Conservation (phyloP, 768 basidiomycete genomes). For the Amanita exitialis region DNA sequence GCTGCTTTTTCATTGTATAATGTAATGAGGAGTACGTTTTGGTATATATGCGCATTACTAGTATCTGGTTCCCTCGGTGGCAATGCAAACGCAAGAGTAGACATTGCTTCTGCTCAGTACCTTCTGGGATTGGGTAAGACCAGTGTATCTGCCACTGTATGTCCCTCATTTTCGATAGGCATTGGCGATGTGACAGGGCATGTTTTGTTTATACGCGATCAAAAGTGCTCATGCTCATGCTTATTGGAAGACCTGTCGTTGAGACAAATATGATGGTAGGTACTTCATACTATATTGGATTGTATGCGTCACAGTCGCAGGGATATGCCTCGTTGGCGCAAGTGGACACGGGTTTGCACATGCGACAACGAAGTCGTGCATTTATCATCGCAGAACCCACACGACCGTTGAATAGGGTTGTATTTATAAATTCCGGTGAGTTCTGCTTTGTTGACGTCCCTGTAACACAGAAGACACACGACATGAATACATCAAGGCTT, state of each 20-base stretch:
- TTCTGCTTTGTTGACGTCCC: conserved; percentile 1
- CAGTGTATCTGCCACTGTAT: neutral
- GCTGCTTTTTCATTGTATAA: conserved; percentile 24
- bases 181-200: conserved; percentile 72
- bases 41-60: conserved; percentile 35
- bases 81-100: conserved; percentile 17
- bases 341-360: conserved; percentile 65
- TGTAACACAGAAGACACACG: neutral
- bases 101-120: conserved; percentile 33
- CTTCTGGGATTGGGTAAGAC: conserved; percentile 49
- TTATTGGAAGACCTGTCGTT: conserved; percentile 48
- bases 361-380: conserved; percentile 70
- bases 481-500: conserved; percentile 46
- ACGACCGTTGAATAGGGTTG: conserved; percentile 45
- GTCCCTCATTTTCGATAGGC: conserved; percentile 23
- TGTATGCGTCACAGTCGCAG: conserved; percentile 19
- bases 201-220: conserved; percentile 9
- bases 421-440: conserved; percentile 70
- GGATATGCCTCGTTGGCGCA: conserved; percentile 61
- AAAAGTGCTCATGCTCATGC: conserved; percentile 6
- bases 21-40: conserved; percentile 26
- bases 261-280: conserved; percentile 79
- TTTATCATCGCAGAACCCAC: conserved; percentile 63
- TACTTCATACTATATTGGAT: neutral
- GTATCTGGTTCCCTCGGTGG: conserved; percentile 18